Evolutionary conservation across 1,284 basidiomycete genomes (phyloP), one percentile per base, ranked within the genome.

Genomic region (Trichosporon coremiiforme): DNA sequence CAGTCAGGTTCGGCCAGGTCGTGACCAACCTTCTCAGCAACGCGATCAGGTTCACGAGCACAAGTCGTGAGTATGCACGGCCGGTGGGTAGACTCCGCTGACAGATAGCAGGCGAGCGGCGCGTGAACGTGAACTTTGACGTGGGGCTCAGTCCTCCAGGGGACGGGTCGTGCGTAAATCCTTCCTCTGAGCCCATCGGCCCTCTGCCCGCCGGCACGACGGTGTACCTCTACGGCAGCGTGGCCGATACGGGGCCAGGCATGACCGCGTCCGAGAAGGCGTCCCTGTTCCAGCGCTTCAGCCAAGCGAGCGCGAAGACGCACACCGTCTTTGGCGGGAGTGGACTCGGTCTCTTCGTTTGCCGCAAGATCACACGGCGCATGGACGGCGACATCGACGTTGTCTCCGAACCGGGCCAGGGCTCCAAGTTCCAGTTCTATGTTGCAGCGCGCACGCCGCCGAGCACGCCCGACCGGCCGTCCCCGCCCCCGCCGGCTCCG

Each of bases 401-500:
- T 35, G 66, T 64, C 12, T 70, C 68, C 25, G 70, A 71, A 33
- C 50, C 70, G 1, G 70, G 70, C 2, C 60, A 67, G 29, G 75
- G 75, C 15, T 70, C 67, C 74, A 94, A 75, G 6, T 80, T 80
- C 72, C 73, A 75, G 17, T 80, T 80, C 71, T 80, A 72, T 66
- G 70, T 80, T 64, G 66, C 70, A 41, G 66, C 75, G 2, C 67
- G 71, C 50, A 33, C 63, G 8, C 36, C 36, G 12, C 25, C 66
- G 2, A 2, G n/a, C 6, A 12, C 50, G 22, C 9, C 50, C 4
- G 50, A 15, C 2, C 20, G 22, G 7, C 9, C 50, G 20, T 1
- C 15, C 68, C 25, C 41, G 70, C 80, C n/a, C 70, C 79, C 4
- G 66, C 65, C 38, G 73, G 75, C 0, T 5, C 33, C 45, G 76